These are phyloP conservation scores for sunflower (Helianthus annuus) DNA, from an alignment of 129 eudicot species.

Conservation along the genomic window DNA sequence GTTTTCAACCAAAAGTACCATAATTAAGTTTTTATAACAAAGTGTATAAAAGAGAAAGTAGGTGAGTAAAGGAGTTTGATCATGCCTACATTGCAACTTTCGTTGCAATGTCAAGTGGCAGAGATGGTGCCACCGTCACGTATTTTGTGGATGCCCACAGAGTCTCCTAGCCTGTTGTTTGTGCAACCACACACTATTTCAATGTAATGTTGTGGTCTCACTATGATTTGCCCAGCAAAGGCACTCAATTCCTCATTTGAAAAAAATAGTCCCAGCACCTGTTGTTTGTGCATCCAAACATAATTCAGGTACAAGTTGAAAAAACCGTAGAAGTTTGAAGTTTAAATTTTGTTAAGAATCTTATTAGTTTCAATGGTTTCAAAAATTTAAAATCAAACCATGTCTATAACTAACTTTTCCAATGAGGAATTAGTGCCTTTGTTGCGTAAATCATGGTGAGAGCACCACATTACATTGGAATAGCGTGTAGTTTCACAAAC, in stretches of 20 bases:
- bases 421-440: conserved; percentile 5
- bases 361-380: too few species aligned
- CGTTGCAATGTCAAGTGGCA: conserved; percentile 22
- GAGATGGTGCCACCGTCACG: neutral
- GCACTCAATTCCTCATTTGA: neutral
- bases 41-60: neutral
- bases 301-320: neutral
- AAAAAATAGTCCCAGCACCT: neutral
- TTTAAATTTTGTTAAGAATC: too few species aligned
- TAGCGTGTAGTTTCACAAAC: conserved; percentile 27
- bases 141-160: neutral
- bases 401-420: neutral
- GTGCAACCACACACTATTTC: conserved; percentile 34
- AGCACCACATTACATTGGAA: conserved; percentile 20
- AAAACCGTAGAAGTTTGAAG: too few species aligned
- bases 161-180: conserved; percentile 17
- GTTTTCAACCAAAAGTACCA: neutral
- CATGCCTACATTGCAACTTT: conserved; percentile 15
- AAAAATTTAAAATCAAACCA: too few species aligned
- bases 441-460: neutral
- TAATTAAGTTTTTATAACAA: neutral
- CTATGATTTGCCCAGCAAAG: neutral
- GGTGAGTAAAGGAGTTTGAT: neutral
- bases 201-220: conserved; percentile 9
- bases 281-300: neutral